phyloP scores from a whole-genome alignment of 805 yeast species.

The Ogataea trehalophila region DNA sequence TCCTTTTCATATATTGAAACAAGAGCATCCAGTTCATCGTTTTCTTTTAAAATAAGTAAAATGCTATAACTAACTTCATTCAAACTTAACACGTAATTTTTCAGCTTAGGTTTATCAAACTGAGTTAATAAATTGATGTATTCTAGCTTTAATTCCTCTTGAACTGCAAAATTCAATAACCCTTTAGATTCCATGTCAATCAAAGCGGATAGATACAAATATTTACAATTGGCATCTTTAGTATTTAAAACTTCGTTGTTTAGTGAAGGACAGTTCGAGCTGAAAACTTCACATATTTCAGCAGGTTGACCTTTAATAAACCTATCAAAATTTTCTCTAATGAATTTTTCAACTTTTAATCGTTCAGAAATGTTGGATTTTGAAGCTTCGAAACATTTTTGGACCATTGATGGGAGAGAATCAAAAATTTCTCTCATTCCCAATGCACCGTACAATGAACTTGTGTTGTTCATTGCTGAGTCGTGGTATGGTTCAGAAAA shows the following conservation, averaged over 20 bases:
- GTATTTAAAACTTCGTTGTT: constrained; percentile 34
- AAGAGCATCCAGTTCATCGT: constrained; percentile 28
- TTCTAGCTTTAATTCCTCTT: constrained; percentile 12
- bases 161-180: constrained; percentile 3
- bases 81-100: constrained; percentile 16
- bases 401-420: constrained; percentile 25
- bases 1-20: constrained; percentile 28
- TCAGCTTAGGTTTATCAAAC: constrained; percentile 15
- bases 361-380: constrained; percentile 11
- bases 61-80: constrained; percentile 11
- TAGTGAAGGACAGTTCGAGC: constrained; percentile 33
- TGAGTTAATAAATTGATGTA: constrained; percentile 27
- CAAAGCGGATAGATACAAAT: constrained; percentile 31
- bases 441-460: constrained; percentile 1
- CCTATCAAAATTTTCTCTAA: constrained; percentile 26
- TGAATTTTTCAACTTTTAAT: constrained; percentile 22
- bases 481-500: not conserved
- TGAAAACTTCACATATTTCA: constrained; percentile 34
- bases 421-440: constrained; percentile 26
- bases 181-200: constrained; percentile 20
- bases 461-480: not conserved
- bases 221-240: constrained; percentile 24
- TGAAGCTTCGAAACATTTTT: constrained; percentile 20
- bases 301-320: constrained; percentile 28
- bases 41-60: constrained; percentile 19